Base-by-base conservation (phyloP, 345 rosid species). In the Punica granatum region DNA sequence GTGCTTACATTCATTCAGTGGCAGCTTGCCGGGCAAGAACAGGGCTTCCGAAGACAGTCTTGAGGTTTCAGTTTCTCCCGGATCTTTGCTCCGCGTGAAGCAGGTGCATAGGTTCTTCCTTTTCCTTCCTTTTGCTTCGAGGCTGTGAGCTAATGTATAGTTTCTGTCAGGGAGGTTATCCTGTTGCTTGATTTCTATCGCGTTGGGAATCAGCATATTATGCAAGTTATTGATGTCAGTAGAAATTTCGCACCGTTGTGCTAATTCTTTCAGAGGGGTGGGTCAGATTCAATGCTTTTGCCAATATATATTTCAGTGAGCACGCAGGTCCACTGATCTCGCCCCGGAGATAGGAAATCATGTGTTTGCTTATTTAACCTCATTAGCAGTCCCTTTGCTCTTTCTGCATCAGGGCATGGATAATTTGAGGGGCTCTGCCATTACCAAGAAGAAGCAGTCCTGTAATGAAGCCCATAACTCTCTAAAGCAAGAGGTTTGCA, bases 401-500 rank as follows among this genome's bases (percentile, higher is more conserved):
- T 7, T 18, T 61, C 16, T 61, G 25, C 41, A 61, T 7, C 43
- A 33, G 65, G 41, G 25, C 4, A 34, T 33, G 11, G 60, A 66
- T 48, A 53, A 72, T 68, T 66, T 74, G 42, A 77, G 79, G 71
- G 77, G 76, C 65, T 59, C 73, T 71, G 68, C 53, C 56, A 84
- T 83, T 73, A 74, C 70, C 34, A 78, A 72, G 77, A 80, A 78
- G 76, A 83, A 81, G 34, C 81, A 77, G 1, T 77, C 68, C 56
- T 73, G 64, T 69, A 72, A 79, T 7, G 87, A 81, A 67, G 85
- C 78, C 64, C 86, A 83, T 66, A 73, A 67, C 70, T 88, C 85
- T 49, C 70, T 94, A 81, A 86, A 84, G 85, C 89, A 85, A 77
- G 99, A 94, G 98, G 99, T 94, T 60, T 67, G 78, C 60, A 56